Conservation (phyloP, 257 asterid species). For the Apocynum venetum region DNA sequence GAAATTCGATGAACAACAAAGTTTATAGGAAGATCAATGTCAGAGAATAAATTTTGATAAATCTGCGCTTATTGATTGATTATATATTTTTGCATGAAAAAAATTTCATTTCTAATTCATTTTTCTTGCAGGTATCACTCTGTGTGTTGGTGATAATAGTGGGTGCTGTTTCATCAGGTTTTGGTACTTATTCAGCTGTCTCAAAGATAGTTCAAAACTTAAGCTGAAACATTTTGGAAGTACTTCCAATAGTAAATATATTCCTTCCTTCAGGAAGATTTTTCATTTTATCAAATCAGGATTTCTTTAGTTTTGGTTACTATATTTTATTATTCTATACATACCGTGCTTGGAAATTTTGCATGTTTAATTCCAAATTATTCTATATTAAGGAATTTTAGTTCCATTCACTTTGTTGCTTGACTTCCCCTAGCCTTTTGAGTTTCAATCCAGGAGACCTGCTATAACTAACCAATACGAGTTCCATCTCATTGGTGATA, state of each 20-base stretch:
- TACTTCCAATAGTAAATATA: neutral
- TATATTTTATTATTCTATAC: neutral
- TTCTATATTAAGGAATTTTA: too few relatives aligned
- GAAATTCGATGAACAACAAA: too few relatives aligned
- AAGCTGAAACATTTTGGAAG: conserved; percentile 20
- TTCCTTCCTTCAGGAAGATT: neutral
- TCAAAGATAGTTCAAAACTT: conserved; percentile 54
- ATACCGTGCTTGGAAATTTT: neutral
- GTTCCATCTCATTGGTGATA: too few relatives aligned
- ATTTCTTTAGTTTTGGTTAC: neutral
- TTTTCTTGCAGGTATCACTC: conserved; percentile 40
- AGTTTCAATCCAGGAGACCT: too few relatives aligned
- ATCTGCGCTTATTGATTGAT: neutral
- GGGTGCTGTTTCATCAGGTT: conserved; percentile 52
- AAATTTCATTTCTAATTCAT: neutral
- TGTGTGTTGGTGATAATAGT: conserved; percentile 54
- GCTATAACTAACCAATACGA: too few relatives aligned
- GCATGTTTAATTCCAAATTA: neutral
- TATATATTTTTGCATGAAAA: neutral
- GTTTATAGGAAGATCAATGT: too few relatives aligned
- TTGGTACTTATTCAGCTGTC: conserved; percentile 79
- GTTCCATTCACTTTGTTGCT: too few relatives aligned
- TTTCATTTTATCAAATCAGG: neutral
- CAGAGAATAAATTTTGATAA: neutral
- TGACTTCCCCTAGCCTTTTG: neutral